phyloP scores from a whole-genome alignment of 2,329 filamentous ascomycete genomes.

The Claviceps quebecensis region DNA sequence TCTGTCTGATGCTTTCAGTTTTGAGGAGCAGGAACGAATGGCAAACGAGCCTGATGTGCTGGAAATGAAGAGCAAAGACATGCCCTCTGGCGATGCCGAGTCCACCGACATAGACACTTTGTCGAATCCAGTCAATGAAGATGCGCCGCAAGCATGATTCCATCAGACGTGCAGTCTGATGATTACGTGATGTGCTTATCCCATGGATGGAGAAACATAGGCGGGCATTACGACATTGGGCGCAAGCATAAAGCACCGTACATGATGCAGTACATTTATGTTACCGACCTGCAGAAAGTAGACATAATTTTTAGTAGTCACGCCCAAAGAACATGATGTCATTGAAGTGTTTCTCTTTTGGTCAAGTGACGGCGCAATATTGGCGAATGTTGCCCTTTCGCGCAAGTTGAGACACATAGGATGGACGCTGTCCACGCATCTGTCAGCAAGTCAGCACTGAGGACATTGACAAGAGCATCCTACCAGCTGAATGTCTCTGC shows the following conservation, averaged over 20 bases:
- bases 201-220: neutral
- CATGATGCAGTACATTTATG: neutral
- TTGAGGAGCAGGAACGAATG: constrained; percentile 41
- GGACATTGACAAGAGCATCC: too few relatives aligned
- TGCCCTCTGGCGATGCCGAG: constrained; percentile 8
- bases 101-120: neutral
- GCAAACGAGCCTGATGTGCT: constrained; percentile 31
- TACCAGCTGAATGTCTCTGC: too few relatives aligned
- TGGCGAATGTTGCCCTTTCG: too few relatives aligned
- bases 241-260: too few relatives aligned
- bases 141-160: neutral
- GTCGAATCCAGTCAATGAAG: neutral
- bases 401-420: too few relatives aligned
- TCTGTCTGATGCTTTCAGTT: constrained; percentile 46
- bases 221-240: neutral
- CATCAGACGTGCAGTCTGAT: neutral
- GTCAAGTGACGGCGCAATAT: too few relatives aligned
- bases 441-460: too few relatives aligned
- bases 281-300: neutral
- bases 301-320: neutral
- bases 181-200: neutral
- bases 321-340: neutral
- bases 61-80: constrained; percentile 32
- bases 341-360: too few relatives aligned
- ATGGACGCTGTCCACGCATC: too few relatives aligned